Percentiles rank a stretch among this genome's conserved stretches.
Evolutionary conservation across 1,284 basidiomycete species (phyloP).

Genomic region (Anthracocystis setariae): DNA sequence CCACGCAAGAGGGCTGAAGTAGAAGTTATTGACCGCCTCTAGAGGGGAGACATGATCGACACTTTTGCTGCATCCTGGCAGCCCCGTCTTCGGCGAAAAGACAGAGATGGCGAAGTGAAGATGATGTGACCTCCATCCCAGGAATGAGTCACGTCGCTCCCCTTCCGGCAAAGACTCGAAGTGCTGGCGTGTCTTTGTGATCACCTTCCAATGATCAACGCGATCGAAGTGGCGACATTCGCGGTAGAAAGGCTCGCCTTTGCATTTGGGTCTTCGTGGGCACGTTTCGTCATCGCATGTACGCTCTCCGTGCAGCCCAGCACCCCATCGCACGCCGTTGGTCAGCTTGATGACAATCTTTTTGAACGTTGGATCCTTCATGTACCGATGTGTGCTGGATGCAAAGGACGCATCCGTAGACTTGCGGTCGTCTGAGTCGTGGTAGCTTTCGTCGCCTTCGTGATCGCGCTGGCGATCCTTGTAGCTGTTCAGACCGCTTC

Average conservation of each 20-base stretch:
- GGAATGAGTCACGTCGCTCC: slow-evolving; percentile 77
- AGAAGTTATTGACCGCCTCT: slow-evolving; percentile 75
- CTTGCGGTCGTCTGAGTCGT: slow-evolving; percentile 37
- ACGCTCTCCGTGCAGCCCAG: slow-evolving; percentile 85
- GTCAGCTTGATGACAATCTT: slow-evolving; percentile 73
- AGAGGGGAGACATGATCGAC: slow-evolving; percentile 3
- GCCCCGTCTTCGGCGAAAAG: slow-evolving; percentile 71
- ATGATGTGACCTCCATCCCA: slow-evolving; percentile 90
- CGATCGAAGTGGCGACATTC: slow-evolving; percentile 85
- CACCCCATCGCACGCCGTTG: slow-evolving; percentile 89
- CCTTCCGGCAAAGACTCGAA: slow-evolving; percentile 67
- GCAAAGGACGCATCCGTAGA: slow-evolving; percentile 23
- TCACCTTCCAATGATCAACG: slow-evolving; percentile 82
- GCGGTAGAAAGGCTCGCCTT: slow-evolving; percentile 76
- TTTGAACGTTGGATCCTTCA: slow-evolving; percentile 52
- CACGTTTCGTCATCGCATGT: slow-evolving; percentile 82
- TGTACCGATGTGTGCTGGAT: slow-evolving; percentile 49
- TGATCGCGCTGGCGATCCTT: slow-evolving; percentile 10
- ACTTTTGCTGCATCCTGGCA: slow-evolving; percentile 55
- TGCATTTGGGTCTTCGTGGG: slow-evolving; percentile 71
- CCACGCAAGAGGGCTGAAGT: slow-evolving; percentile 86
- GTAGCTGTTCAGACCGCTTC: slow-evolving; percentile 8
- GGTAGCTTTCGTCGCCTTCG: slow-evolving; percentile 27
- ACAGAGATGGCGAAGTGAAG: slow-evolving; percentile 92
- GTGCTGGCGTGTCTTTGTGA: slow-evolving; percentile 72